These are phyloP conservation scores for Teunomyces barrocoloradensis DNA, from an alignment of 805 yeast genomes.

Conservation along the genomic window DNA sequence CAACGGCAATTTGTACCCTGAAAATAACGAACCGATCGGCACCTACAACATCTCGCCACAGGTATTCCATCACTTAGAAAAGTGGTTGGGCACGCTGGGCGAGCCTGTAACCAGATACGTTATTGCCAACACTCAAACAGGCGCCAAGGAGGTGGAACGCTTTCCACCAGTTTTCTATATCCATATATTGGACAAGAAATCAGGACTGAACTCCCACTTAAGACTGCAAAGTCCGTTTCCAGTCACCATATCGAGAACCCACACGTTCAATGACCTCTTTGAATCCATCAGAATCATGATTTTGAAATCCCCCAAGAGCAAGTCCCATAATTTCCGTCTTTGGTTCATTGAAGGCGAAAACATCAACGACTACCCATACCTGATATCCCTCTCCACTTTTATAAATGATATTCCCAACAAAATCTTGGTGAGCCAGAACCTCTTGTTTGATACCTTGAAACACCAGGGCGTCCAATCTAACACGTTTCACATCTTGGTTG, in stretches of 20 bases:
- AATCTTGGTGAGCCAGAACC: conserved; percentile 23
- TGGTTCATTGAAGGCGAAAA: conserved; percentile 35
- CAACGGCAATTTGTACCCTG: conserved; percentile 41
- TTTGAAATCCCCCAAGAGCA: conserved; percentile 18
- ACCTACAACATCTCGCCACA: conserved; percentile 37
- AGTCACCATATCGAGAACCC: conserved; percentile 27
- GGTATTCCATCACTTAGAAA: conserved; percentile 42
- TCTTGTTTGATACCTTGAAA: conserved; percentile 23
- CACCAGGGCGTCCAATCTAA: conserved; percentile 23
- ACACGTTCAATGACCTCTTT: conserved; percentile 32
- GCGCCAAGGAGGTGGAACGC: conserved; percentile 30
- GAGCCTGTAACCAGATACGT: conserved; percentile 33
- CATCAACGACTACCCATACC: conserved; percentile 19
- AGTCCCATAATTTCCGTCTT: conserved; percentile 22
- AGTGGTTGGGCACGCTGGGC: conserved; percentile 55
- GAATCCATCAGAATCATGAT: conserved; percentile 22
- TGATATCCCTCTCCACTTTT: conserved; percentile 25
- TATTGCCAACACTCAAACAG: conserved; percentile 22
- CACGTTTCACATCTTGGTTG: conserved; percentile 7
- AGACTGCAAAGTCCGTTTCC: conserved; percentile 12
- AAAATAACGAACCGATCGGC: conserved; percentile 16
- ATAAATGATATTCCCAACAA: conserved; percentile 28
- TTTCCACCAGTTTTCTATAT: conserved; percentile 36
- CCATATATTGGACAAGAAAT: conserved; percentile 28
- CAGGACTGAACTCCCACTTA: conserved; percentile 1